Conservation (phyloP, 164 flowering plant species). For the Vitis amurensis region DNA sequence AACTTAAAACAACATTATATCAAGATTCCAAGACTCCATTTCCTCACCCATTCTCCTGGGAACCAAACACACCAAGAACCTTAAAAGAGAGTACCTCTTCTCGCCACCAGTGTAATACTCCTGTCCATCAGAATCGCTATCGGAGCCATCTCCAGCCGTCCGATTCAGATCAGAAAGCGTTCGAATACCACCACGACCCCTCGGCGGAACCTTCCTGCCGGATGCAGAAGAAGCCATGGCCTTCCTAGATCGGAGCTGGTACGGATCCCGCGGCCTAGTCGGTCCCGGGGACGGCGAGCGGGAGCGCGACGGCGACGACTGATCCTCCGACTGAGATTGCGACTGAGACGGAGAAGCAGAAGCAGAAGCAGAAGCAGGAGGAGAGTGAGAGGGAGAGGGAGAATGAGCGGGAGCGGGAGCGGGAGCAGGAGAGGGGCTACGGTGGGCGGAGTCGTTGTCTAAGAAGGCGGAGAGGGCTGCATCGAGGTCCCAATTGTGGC, state of each 20-base stretch:
- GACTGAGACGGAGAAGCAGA: constrained; percentile 10
- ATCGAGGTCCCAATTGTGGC: constrained; percentile 61
- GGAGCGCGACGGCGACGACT: constrained; percentile 18
- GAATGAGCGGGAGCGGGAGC: neutral
- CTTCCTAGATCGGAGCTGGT: constrained; percentile 25
- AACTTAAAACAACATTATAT: no score
- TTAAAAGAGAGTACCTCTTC: constrained; percentile 37
- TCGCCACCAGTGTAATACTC: constrained; percentile 61
- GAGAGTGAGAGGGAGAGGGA: constrained; percentile 12
- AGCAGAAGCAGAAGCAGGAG: neutral
- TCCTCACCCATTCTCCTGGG: neutral
- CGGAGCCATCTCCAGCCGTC: constrained; percentile 24
- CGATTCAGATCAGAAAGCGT: constrained; percentile 54
- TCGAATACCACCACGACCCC: constrained; percentile 32
- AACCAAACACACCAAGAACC: neutral
- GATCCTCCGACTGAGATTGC: constrained; percentile 3
- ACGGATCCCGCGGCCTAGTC: constrained; percentile 21
- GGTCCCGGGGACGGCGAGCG: constrained; percentile 39
- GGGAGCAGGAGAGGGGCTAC: neutral
- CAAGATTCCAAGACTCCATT: neutral
- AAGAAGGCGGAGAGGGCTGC: constrained; percentile 65
- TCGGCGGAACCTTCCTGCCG: no score
- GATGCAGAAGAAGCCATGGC: constrained; percentile 7
- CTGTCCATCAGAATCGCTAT: constrained; percentile 40
- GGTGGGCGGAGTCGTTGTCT: constrained; percentile 25